These are phyloP conservation scores for Colletotrichum sp. DNA, from an alignment of 2,329 filamentous ascomycete species.

Conservation along the genomic window DNA sequence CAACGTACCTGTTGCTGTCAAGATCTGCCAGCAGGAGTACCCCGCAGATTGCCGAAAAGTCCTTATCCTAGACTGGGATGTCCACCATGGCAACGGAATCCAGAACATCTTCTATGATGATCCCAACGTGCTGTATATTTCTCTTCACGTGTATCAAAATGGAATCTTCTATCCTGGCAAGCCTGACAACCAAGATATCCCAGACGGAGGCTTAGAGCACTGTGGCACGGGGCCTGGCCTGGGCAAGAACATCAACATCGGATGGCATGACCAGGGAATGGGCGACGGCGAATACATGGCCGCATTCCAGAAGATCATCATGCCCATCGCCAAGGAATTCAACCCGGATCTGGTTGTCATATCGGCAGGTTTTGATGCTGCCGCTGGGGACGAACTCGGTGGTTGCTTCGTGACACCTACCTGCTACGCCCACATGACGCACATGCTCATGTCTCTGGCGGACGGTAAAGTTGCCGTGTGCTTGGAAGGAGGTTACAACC, in stretches of 20 bases:
- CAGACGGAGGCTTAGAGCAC: conserved; percentile 66
- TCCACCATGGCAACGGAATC: conserved; percentile 85
- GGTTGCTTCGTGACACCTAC: conserved; percentile 90
- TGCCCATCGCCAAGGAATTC: conserved; percentile 95
- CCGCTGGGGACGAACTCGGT: conserved; percentile 89
- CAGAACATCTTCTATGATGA: conserved; percentile 97
- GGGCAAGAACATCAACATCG: conserved; percentile 71
- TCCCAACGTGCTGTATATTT: conserved; percentile 95
- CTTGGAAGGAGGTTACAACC: conserved; percentile 94
- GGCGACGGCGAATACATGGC: conserved; percentile 96
- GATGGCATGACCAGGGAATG: conserved; percentile 78
- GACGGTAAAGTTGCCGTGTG: conserved; percentile 90
- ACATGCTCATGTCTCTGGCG: conserved; percentile 97
- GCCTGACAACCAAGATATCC: conserved; percentile 60
- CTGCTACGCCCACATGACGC: conserved; percentile 98
- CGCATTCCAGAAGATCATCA: conserved; percentile 93
- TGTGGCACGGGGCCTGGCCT: conserved; percentile 60
- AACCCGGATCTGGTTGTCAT: conserved; percentile 94
- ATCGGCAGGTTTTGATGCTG: conserved; percentile 94
- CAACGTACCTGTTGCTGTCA: conserved; percentile 93
- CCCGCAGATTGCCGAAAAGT: conserved; percentile 85
- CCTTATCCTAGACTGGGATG: conserved; percentile 91
- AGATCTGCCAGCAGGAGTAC: conserved; percentile 82
- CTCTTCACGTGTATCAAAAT: conserved; percentile 85
- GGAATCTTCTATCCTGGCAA: conserved; percentile 84